These are phyloP conservation scores for Naegleria gruberi DNA, from an alignment of 208 protist species.

Conservation along the genomic window DNA sequence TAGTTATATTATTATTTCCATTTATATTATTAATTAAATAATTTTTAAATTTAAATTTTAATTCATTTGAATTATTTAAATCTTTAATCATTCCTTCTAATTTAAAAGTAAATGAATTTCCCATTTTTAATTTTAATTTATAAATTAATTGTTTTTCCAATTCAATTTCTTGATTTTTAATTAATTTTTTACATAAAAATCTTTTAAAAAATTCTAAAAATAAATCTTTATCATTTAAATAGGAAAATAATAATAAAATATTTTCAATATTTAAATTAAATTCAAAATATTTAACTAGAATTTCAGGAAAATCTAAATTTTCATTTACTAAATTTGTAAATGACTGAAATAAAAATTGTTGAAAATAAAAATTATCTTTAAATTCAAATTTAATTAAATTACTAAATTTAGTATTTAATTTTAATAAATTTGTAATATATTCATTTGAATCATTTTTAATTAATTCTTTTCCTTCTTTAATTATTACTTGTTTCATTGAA, in stretches of 20 bases:
- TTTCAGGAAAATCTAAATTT: neutral
- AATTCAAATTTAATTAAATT: neutral
- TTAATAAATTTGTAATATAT: neutral
- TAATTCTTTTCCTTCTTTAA: neutral
- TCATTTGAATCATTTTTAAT: no score
- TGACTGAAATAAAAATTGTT: neutral
- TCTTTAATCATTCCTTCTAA: constrained; percentile 68
- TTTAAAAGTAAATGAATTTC: constrained; percentile 64
- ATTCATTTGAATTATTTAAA: neutral
- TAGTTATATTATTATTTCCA: no score
- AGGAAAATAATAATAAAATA: constrained; percentile 56
- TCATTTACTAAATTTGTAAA: neutral
- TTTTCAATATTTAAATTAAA: constrained; percentile 52
- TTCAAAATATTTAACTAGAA: no score
- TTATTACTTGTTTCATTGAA: neutral
- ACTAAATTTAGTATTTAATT: neutral
- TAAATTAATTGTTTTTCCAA: constrained; percentile 63
- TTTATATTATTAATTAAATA: neutral
- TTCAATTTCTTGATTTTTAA: constrained; percentile 50
- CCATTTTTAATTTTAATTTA: constrained; percentile 75
- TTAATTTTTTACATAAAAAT: constrained; percentile 67
- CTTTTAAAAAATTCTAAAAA: constrained; percentile 76
- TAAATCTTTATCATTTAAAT: constrained; percentile 67
- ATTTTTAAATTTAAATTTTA: neutral
- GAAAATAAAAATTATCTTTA: neutral